Evolutionary conservation across 345 rosid genomes (phyloP), one percentile per base, ranked within the genome.

Genomic region (Bruguiera sexangula): DNA sequence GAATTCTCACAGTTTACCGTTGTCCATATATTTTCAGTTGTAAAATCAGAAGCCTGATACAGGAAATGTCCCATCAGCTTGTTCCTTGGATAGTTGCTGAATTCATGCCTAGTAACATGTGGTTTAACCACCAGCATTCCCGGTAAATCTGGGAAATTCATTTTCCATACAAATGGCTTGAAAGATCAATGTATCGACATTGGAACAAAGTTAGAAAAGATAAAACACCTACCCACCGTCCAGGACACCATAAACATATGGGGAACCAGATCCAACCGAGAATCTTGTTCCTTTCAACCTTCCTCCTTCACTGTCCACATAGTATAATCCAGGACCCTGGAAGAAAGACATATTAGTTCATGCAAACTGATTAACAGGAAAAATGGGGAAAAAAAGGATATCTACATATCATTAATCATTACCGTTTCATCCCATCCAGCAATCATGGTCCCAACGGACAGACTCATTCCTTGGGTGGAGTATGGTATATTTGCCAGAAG

Each of bases 341-440:
- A 73, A 60, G 39, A 52, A 43, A 54, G 10, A 63, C 16, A 71
- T 31, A 5, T 27, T 27, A 74, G 46, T n/a, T 48, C 60, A 70
- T 16, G 63, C 30, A 30, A 52, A 5, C 10, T 29, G 10, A 9
- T 16, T 55, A 43, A 43, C 55, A 20, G 6, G 20, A 6, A 27
- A 73, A 27, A 27, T 19, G 52, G 18, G 39, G 52, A 6, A 27
- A 7, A 19, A 30, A 52, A 0, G 30, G 24, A 80, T n/a, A 27
- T 74, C 57, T 18, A 29, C 6, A 36, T 53, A 5, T 65, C 2
- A 64, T 75, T 73, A 92, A 5, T 62, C 3, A 64, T 75, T 73
- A 92, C 98, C 76, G 96, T 92, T 80, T 96, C 99, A 79, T 92
- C 99, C 98, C 97, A 96, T 71, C 99, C 99, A 69, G 99, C 98